These are phyloP conservation scores for Acer yangbiense DNA, from an alignment of 345 rosid species.

Conservation along the genomic window DNA sequence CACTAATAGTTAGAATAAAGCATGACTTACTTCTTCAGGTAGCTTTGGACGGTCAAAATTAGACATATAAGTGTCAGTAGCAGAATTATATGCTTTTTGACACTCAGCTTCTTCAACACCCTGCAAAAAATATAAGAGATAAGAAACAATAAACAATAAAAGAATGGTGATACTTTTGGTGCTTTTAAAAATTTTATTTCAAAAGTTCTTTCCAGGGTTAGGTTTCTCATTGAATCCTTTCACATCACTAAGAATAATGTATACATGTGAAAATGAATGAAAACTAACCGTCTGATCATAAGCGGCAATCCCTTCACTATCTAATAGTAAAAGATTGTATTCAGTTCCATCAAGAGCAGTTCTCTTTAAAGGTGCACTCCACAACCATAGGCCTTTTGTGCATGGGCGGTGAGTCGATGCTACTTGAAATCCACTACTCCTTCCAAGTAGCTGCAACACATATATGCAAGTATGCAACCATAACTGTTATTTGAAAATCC, in stretches of 20 bases:
- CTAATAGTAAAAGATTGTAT: constrained; percentile 85
- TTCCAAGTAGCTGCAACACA: constrained; percentile 85
- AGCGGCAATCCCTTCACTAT: constrained; percentile 97
- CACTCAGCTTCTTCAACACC: constrained; percentile 99
- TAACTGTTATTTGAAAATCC: constrained; percentile 2
- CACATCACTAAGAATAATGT: no score
- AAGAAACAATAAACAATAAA: neutral
- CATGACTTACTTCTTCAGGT: constrained; percentile 77
- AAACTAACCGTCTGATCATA: constrained; percentile 90
- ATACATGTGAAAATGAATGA: neutral
- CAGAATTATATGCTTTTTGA: constrained; percentile 84
- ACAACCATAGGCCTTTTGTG: constrained; percentile 98
- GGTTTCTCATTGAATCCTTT: no score
- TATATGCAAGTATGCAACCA: constrained; percentile 11
- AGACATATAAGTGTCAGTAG: constrained; percentile 66
- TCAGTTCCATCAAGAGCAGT: constrained; percentile 93
- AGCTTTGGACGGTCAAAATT: constrained; percentile 71
- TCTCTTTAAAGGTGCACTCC: constrained; percentile 94
- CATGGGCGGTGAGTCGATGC: constrained; percentile 97
- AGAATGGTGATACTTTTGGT: no score
- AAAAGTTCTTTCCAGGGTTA: no score
- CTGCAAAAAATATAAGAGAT: constrained; percentile 40
- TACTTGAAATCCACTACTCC: constrained; percentile 97
- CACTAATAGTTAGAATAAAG: constrained; percentile 15
- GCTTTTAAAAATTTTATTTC: no score